Base-by-base conservation (phyloP, 345 rosid species). In the Moringa oleifera region DNA sequence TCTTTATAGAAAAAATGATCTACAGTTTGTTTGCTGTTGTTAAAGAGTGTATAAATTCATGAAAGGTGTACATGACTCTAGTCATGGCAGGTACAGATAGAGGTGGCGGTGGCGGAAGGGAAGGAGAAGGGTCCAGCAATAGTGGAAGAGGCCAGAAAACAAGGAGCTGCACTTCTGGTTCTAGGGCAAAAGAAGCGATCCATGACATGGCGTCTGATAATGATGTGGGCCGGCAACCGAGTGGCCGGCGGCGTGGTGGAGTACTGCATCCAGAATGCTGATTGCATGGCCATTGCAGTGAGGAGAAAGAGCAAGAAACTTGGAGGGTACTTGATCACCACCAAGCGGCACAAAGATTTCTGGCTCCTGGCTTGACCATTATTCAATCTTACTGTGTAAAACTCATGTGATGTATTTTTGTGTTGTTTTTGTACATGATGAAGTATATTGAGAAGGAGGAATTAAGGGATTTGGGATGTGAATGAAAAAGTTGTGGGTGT, bases 281-380 rank as follows among this genome's bases (percentile, higher is more conserved):
- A 65, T 13, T 89, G 97, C 73, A 93, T 93, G 98, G 94, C 96
- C 1, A 71, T 93, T 57, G 97, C 94, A 13, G 97, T 93, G 25
- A 79, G 97, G 49, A 79, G 94, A 56, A 93, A 87, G 70, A 72
- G 84, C 82, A 84, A 86, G 71, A 90, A 79, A 67, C 79, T 77
- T 53, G 98, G 98, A 37, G 98, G 98, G 5, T 93, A 87, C 59
- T 71, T 87, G 80, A 89, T 93, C 69, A 93, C 96, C 71, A 93
- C 98, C 17, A 93, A 87, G 59, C 88, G 94, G 31, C 98, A 90
- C 66, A 93, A 79, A 73, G 98, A 93, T 74, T 93, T 93, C 78
- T 90, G 98, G 98, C 96, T 93, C 63, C 72, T 93, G 45, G 98
- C 98, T 51, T 90, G 62, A 20, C 41, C 23, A 23, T 12, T 20